These are phyloP conservation scores for Mycena haematopus DNA, from an alignment of 768 basidiomycete species.

Conservation along the genomic window DNA sequence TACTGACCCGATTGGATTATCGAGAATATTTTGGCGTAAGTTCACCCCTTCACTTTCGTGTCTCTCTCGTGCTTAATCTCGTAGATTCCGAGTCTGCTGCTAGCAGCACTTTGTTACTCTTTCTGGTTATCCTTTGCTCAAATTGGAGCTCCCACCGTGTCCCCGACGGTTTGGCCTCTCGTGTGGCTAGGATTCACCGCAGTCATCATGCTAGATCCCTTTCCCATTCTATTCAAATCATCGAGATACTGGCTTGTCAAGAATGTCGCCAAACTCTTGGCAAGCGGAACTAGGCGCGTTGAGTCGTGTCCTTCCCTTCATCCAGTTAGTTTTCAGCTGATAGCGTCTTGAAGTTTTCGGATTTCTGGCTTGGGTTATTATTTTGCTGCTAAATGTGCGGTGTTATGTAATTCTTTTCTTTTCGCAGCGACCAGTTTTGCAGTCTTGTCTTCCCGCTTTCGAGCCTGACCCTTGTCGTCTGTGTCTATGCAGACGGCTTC, in stretches of 20 bases:
- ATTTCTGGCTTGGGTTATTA: conserved; percentile 83
- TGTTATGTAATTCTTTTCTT: neutral
- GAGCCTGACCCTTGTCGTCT: conserved; percentile 75
- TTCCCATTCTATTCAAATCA: conserved; percentile 65
- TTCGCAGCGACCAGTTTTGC: conserved; percentile 77
- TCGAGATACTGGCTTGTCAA: conserved; percentile 85
- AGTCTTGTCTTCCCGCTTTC: conserved; percentile 79
- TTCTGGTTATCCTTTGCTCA: conserved; percentile 85
- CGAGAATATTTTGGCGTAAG: conserved; percentile 71
- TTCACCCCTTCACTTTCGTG: conserved; percentile 20
- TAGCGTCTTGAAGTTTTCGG: conserved; percentile 62
- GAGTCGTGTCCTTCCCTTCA: conserved; percentile 52
- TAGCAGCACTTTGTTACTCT: conserved; percentile 74
- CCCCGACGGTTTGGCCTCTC: conserved; percentile 80
- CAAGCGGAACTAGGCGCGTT: conserved; percentile 74
- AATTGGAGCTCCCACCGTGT: conserved; percentile 58
- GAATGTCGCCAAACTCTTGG: conserved; percentile 64
- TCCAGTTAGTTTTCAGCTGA: neutral
- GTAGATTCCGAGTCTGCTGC: conserved; percentile 83
- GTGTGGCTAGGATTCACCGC: conserved; percentile 76
- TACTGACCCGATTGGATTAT: conserved; percentile 75
- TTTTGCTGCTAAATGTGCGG: too few species aligned
- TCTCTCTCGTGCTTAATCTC: conserved; percentile 2
- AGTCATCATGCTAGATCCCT: conserved; percentile 74
- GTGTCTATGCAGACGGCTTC: conserved; percentile 69